Percentiles rank a stretch among this genome's conserved stretches.
phyloP scores from a whole-genome alignment of 768 basidiomycete species.

The Suillus subluteus region DNA sequence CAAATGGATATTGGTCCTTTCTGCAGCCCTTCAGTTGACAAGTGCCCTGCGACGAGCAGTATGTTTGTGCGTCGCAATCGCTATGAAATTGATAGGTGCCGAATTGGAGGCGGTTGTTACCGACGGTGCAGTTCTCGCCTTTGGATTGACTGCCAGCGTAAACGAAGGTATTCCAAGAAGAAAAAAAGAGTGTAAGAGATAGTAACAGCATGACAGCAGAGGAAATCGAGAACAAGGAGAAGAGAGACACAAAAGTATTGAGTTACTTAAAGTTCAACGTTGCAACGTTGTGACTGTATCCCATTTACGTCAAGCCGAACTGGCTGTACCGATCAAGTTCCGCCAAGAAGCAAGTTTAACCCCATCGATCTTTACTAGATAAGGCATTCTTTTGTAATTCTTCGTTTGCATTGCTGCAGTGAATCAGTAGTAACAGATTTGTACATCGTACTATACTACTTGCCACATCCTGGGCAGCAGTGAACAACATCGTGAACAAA shows the following conservation, averaged over 20 bases:
- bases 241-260: not conserved
- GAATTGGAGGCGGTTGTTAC: constrained; percentile 67
- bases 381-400: too few species aligned
- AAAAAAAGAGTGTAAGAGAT: constrained; percentile 57
- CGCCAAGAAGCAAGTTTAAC: not conserved
- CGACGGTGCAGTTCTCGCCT: constrained; percentile 52
- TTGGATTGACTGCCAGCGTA: constrained; percentile 50
- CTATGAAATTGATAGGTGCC: constrained; percentile 82
- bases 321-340: not conserved
- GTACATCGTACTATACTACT: constrained; percentile 38
- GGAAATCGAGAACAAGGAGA: constrained; percentile 10
- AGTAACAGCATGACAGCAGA: constrained; percentile 30
- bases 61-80: constrained; percentile 75
- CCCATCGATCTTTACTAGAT: too few species aligned
- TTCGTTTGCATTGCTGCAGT: too few species aligned
- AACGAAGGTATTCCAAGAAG: constrained; percentile 43
- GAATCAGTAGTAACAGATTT: not conserved
- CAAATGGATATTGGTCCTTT: constrained; percentile 77
- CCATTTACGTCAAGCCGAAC: constrained; percentile 3
- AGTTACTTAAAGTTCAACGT: not conserved
- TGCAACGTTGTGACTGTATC: not conserved
- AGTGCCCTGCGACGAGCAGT: constrained; percentile 56
- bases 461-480: constrained; percentile 88
- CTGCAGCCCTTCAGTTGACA: constrained; percentile 75
- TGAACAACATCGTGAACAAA: constrained; percentile 96